Conservation (phyloP, 257 asterid species). For the Solanum chiquidenum region DNA sequence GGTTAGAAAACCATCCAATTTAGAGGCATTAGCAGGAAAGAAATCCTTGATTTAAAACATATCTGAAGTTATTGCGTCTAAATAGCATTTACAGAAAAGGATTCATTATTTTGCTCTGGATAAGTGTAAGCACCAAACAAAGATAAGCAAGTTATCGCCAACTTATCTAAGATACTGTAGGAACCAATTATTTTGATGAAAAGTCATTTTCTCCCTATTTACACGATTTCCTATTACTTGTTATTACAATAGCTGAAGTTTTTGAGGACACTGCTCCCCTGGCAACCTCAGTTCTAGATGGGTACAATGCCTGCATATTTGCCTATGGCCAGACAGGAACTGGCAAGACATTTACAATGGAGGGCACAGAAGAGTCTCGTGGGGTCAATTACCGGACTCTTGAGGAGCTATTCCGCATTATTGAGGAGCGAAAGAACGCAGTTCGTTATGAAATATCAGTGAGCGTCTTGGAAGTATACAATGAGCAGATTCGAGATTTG, state of each 20-base stretch:
- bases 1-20: background rate
- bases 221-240: conserved; percentile 1
- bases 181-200: background rate
- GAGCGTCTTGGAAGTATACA: conserved; percentile 90
- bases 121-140: background rate
- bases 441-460: conserved; percentile 65
- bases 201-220: background rate
- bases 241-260: conserved; percentile 46
- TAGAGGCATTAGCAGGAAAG: background rate
- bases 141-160: background rate
- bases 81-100: background rate
- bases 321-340: conserved; percentile 99
- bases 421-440: conserved; percentile 67
- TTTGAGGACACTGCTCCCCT: conserved; percentile 87
- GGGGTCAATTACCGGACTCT: conserved; percentile 95
- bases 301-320: conserved; percentile 82
- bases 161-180: background rate
- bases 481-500: conserved; percentile 87
- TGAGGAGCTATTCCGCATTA: conserved; percentile 61
- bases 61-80: background rate
- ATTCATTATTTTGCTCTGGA: background rate
- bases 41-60: background rate
- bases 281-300: conserved; percentile 87
- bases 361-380: conserved; percentile 80
- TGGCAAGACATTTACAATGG: conserved; percentile 97